A percentile compares a stretch with the other conserved stretches of the same genome.
Conservation (phyloP, 192 early-diverging fungal genomes). For the Cetraspora pellucida region DNA sequence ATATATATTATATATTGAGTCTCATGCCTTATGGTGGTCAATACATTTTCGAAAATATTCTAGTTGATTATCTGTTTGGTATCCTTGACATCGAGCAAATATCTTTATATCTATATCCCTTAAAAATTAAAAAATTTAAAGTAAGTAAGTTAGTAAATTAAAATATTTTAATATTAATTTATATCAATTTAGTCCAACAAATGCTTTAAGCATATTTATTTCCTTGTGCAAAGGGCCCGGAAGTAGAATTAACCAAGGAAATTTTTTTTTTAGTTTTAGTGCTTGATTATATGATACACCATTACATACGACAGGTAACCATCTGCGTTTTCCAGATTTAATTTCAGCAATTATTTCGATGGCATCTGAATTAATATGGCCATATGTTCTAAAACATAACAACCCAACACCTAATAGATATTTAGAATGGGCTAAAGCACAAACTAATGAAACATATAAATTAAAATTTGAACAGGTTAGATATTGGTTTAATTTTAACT, state of each 20-base stretch:
- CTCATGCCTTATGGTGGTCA: background rate
- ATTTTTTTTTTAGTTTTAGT: background rate
- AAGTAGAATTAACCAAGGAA: conserved; percentile 1
- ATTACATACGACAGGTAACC: background rate
- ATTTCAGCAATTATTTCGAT: background rate
- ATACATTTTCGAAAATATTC: background rate
- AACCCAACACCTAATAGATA: too few relatives aligned
- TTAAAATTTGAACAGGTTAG: too few relatives aligned
- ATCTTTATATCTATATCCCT: background rate
- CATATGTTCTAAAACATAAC: too few relatives aligned
- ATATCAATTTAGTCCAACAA: too few relatives aligned
- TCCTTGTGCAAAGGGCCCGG: background rate
- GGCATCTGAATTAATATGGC: too few relatives aligned
- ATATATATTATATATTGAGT: conserved; percentile 1
- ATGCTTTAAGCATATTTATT: conserved; percentile 14
- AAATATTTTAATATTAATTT: background rate
- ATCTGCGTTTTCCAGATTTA: background rate
- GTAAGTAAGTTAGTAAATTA: background rate
- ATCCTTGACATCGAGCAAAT: background rate
- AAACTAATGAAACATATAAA: too few relatives aligned
- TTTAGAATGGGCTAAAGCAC: too few relatives aligned
- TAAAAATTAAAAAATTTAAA: background rate
- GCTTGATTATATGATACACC: background rate
- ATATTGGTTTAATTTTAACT: too few relatives aligned
- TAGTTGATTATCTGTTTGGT: background rate